Percentiles rank a stretch among this genome's conserved stretches.
These are phyloP conservation scores for Heteromeles arbutifolia DNA, from an alignment of 306 rosid genomes.

Conservation along the genomic window DNA sequence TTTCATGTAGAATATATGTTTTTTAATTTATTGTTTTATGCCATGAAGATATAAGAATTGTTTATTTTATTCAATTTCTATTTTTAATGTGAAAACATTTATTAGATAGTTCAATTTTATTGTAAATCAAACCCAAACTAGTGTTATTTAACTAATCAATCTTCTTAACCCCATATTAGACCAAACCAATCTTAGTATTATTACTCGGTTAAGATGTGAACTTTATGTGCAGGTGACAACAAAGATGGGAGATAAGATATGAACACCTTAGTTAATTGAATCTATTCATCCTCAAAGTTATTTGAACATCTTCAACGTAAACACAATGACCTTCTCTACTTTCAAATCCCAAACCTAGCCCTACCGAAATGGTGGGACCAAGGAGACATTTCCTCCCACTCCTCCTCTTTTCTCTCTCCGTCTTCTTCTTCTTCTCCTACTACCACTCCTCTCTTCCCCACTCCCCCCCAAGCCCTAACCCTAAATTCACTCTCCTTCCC, in stretches of 20 bases:
- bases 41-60: background rate
- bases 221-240: slow-evolving; percentile 58
- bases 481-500: slow-evolving; percentile 27
- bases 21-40: background rate
- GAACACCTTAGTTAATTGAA: slow-evolving; percentile 91
- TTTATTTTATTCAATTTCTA: background rate
- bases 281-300: slow-evolving; percentile 54
- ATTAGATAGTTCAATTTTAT: background rate
- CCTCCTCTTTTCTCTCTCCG: slow-evolving; percentile 30
- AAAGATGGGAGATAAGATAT: slow-evolving; percentile 76
- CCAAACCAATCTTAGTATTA: background rate
- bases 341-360: background rate
- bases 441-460: slow-evolving; percentile 13
- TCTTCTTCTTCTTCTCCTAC: slow-evolving; percentile 33
- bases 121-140: background rate
- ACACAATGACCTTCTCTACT: background rate
- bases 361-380: slow-evolving; percentile 56
- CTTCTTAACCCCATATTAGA: background rate
- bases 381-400: slow-evolving; percentile 58
- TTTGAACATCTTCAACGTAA: slow-evolving; percentile 50
- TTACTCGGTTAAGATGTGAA: slow-evolving; percentile 6
- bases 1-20: background rate
- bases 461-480: slow-evolving; percentile 24
- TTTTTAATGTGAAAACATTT: too few relatives aligned
- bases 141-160: background rate